Conservation (phyloP, 352 stramenopile genomes). For the Phytophthora pini region DNA sequence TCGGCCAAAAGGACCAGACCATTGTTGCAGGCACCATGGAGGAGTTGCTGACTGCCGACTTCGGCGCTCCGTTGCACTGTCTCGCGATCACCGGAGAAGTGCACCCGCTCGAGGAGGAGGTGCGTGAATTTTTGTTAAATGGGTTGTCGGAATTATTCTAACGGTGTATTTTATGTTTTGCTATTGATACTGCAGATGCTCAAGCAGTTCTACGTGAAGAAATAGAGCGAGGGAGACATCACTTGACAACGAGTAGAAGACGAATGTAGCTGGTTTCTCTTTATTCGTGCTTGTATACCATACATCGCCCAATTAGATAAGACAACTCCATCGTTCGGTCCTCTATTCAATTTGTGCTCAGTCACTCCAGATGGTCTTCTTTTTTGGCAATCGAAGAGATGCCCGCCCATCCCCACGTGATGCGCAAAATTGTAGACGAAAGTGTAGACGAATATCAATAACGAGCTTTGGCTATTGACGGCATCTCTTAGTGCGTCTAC, state of each 20-base stretch:
- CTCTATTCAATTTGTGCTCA: too few relatives aligned
- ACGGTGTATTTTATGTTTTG: conserved; percentile 7
- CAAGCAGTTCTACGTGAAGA: conserved; percentile 62
- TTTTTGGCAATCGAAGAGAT: too few relatives aligned
- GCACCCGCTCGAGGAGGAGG: conserved; percentile 96
- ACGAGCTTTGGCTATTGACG: conserved; percentile 5
- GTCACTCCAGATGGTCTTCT: too few relatives aligned
- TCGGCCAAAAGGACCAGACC: conserved; percentile 92
- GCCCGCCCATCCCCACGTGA: conserved; percentile 1
- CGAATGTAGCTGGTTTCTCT: too few relatives aligned
- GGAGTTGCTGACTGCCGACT: conserved; percentile 94
- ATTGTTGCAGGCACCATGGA: conserved; percentile 97
- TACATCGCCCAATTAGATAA: too few relatives aligned
- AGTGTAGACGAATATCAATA: conserved; percentile 8
- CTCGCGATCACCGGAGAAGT: conserved; percentile 96
- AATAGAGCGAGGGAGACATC: conserved; percentile 26
- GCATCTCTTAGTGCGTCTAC: too few relatives aligned
- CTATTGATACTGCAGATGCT: conserved; percentile 47
- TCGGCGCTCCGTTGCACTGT: conserved; percentile 96
- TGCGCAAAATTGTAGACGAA: conserved; percentile 7
- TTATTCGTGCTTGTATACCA: too few relatives aligned
- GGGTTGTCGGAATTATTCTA: background rate
- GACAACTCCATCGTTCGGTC: too few relatives aligned
- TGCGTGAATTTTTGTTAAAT: conserved; percentile 45
- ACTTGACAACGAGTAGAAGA: background rate